These are phyloP conservation scores for Bruguiera parviflora DNA, from an alignment of 345 rosid species.

Conservation along the genomic window DNA sequence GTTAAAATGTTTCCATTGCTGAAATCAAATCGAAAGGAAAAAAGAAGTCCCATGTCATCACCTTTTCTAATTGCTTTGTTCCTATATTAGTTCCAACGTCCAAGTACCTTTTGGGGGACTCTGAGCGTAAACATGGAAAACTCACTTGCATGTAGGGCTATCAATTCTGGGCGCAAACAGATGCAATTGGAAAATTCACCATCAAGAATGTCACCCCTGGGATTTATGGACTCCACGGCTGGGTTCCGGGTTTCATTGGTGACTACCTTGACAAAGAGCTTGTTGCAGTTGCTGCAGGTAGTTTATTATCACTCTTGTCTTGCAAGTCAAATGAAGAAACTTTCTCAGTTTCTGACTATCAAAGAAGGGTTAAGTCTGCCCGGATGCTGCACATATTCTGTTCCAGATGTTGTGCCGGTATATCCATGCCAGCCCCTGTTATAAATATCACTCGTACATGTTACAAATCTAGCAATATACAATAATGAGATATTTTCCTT, in stretches of 20 bases:
- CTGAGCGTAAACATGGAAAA: neutral
- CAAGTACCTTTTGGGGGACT: neutral
- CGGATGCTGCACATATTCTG: no score
- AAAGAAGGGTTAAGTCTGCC: no score
- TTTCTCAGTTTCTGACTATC: neutral
- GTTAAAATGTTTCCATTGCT: no score
- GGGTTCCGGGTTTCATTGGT: constrained; percentile 42
- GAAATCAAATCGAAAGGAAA: no score
- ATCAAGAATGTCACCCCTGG: constrained; percentile 35
- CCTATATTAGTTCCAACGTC: neutral
- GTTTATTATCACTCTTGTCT: neutral
- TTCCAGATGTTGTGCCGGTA: no score
- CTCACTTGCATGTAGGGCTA: constrained; percentile 19
- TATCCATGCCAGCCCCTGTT: no score
- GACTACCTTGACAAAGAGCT: constrained; percentile 26
- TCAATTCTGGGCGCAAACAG: constrained; percentile 42
- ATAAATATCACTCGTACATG: no score
- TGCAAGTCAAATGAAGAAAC: neutral
- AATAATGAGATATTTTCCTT: no score
- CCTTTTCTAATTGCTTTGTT: neutral
- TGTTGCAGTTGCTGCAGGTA: constrained; percentile 31
- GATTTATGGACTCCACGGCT: constrained; percentile 34
- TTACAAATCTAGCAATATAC: no score
- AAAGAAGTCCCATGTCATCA: neutral
- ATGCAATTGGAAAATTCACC: constrained; percentile 35